Evolutionary conservation across 2,329 filamentous ascomycete genomes (phyloP).

Genomic region (Exophiala lecanii-corni): DNA sequence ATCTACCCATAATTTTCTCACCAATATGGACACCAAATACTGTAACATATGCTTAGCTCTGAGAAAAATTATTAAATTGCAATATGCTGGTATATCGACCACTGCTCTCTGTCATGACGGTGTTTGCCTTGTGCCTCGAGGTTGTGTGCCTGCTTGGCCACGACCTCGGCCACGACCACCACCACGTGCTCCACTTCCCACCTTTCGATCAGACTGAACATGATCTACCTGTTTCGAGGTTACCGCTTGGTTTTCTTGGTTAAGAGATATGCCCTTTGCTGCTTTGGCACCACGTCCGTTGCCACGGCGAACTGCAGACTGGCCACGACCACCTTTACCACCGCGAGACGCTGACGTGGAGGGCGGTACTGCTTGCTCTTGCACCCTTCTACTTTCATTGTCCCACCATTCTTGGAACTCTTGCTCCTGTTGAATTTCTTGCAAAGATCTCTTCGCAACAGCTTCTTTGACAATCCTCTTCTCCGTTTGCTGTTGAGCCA

Average conservation of each 20-base stretch:
- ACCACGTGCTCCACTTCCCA: slow-evolving; percentile 3
- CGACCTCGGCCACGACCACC: slow-evolving; percentile 14
- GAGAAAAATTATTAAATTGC: too few species aligned
- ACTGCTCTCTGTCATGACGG: too few species aligned
- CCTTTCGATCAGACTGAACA: neutral
- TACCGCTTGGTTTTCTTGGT: neutral
- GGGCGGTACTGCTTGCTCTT: slow-evolving; percentile 53
- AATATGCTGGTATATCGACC: too few species aligned
- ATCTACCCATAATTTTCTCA: too few species aligned
- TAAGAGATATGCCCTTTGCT: neutral
- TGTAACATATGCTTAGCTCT: too few species aligned
- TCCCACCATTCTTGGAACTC: slow-evolving; percentile 98
- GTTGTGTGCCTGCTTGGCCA: slow-evolving; percentile 15
- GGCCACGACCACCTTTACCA: slow-evolving; percentile 35
- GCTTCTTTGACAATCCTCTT: slow-evolving; percentile 79
- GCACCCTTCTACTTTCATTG: slow-evolving; percentile 69
- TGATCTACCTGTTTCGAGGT: neutral
- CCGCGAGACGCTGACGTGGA: slow-evolving; percentile 25
- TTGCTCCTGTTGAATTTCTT: slow-evolving; percentile 95
- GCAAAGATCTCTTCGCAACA: slow-evolving; percentile 74
- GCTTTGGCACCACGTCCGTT: slow-evolving; percentile 24
- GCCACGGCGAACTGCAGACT: slow-evolving; percentile 23
- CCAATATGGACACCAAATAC: too few species aligned
- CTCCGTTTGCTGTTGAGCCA: slow-evolving; percentile 78
- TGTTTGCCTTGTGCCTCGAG: slow-evolving; percentile 15